Evolutionary conservation across 345 rosid genomes (phyloP).

Genomic region (Eucalyptus curtisii): DNA sequence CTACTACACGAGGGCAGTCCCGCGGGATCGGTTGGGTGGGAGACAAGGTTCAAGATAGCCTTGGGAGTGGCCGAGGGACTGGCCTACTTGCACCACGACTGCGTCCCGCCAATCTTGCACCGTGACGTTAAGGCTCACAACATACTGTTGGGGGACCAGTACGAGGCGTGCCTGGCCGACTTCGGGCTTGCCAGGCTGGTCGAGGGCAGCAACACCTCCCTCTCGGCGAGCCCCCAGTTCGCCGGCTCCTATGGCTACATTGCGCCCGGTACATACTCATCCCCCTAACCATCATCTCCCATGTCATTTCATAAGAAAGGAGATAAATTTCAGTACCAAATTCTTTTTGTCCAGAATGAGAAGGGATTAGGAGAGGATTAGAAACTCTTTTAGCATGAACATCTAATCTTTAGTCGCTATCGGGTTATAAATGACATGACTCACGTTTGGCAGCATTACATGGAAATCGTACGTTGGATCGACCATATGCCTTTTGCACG

Average conservation of each 20-base stretch:
- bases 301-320: background rate
- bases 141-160: conserved; percentile 49
- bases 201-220: conserved; percentile 29
- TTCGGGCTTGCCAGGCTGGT: conserved; percentile 74
- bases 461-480: background rate
- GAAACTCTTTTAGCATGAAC: background rate
- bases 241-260: conserved; percentile 96
- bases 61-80: conserved; percentile 74
- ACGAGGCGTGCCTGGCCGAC: conserved; percentile 74
- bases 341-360: background rate
- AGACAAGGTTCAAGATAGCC: conserved; percentile 52
- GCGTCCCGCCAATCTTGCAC: conserved; percentile 74
- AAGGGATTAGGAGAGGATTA: background rate
- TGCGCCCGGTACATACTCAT: conserved; percentile 56
- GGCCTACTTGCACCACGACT: conserved; percentile 78
- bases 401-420: background rate
- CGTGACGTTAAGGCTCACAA: conserved; percentile 82
- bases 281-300: background rate
- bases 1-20: conserved; percentile 40
- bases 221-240: conserved; percentile 41
- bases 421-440: background rate
- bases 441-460: background rate
- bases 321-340: background rate
- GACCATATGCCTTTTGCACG: background rate
- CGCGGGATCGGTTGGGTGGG: conserved; percentile 42